A percentile compares a stretch with the other conserved stretches of the same genome.
Conservation (phyloP, 306 rosid genomes). For the Inga leiocalycina region DNA sequence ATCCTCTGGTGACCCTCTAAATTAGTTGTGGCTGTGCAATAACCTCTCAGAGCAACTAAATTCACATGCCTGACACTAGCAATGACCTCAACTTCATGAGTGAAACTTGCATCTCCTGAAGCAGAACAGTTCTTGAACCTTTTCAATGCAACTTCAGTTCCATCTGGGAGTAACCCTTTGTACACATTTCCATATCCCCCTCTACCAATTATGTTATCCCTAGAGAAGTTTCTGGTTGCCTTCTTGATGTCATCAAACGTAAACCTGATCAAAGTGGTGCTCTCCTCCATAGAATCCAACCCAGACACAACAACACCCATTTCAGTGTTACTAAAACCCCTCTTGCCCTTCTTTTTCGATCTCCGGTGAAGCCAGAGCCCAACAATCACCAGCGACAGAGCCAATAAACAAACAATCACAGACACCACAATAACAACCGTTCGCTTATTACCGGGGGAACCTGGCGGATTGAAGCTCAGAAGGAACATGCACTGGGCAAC, state of each 20-base stretch:
- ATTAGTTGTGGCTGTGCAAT: slow-evolving; percentile 82
- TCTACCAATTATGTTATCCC: slow-evolving; percentile 74
- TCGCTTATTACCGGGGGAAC: slow-evolving; percentile 33
- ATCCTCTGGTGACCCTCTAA: slow-evolving; percentile 93
- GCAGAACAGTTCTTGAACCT: slow-evolving; percentile 96
- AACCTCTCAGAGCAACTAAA: slow-evolving; percentile 84
- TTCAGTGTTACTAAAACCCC: slow-evolving; percentile 32
- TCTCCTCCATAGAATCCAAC: slow-evolving; percentile 70
- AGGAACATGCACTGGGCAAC: slow-evolving; percentile 64
- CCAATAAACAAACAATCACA: slow-evolving; percentile 43
- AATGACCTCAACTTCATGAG: slow-evolving; percentile 91
- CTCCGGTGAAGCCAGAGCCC: slow-evolving; percentile 50
- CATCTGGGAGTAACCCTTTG: slow-evolving; percentile 66
- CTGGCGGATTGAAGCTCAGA: slow-evolving; percentile 31
- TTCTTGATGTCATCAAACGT: slow-evolving; percentile 68
- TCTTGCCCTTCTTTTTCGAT: slow-evolving; percentile 20
- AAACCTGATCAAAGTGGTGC: slow-evolving; percentile 75
- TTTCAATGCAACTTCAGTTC: slow-evolving; percentile 80
- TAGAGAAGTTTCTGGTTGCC: slow-evolving; percentile 75
- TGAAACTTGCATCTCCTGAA: slow-evolving; percentile 74
- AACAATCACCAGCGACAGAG: slow-evolving; percentile 15
- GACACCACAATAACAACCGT: slow-evolving; percentile 38
- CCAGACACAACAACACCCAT: slow-evolving; percentile 41
- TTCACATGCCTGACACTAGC: slow-evolving; percentile 93
- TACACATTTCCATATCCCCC: slow-evolving; percentile 99